Evolutionary conservation across 306 rosid species (phyloP), one percentile per base, ranked within the genome.

Genomic region (Fagus crenata): DNA sequence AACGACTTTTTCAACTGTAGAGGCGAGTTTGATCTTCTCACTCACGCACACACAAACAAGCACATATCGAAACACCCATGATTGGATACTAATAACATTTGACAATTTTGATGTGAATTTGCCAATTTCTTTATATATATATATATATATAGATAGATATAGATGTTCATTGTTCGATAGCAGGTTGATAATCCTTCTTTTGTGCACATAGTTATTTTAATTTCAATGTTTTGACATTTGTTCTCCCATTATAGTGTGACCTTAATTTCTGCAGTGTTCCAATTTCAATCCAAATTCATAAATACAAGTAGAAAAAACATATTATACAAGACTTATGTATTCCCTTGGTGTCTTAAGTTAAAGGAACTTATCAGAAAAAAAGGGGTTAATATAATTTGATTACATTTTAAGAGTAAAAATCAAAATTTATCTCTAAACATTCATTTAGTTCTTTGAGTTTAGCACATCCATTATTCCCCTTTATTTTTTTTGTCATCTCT

Each of bases 1-100:
- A 55, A 80, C 70, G 71, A 77, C 76, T 67, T 43, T 32, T 59
- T 60, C 67, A 75, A 84, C 84, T 5, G 73, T 80, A 80, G 90
- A 88, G 89, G 89, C 87, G 79, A 80, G 76, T 61, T 77, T 78
- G 42, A 54, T 69, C 68, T 51, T 67, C 53, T 36, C 71, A 40
- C 43, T 72, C 33, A 2, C 32, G 35, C 31, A 35, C 5, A 0
- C 56, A 59, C 4, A 5, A 41, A 36, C 68, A 28, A 22, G 22
- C 28, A 59, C 54, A 18, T 59, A 4, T 46, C 51, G 33, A 28
- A 14, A 41, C 14, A 40, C 54, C 59, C 4, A 3, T 74, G 63
- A 65, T 65, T 65, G 32, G 33, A 39, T 43, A n/a, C 33, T 6
- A 12, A 61, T 37, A 17, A 65, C 15, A 65, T 35, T 63, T 37